Base-by-base conservation (phyloP, 1,139 yeast genomes). In the Taphrina wiesneri region DNA sequence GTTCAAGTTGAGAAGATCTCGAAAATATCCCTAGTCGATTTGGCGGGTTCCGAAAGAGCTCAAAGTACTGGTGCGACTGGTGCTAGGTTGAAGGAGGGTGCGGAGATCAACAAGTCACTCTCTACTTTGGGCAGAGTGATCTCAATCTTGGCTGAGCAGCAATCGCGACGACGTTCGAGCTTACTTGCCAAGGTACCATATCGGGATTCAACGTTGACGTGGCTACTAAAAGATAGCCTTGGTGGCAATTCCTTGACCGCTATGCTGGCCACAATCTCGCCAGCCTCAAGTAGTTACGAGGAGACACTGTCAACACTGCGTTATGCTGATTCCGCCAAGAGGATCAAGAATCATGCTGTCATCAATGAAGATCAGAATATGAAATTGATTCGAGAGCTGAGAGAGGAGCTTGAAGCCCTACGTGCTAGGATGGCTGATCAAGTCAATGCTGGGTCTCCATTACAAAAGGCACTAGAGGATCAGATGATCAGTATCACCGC, bases 21-120 rank as follows among this genome's bases (percentile, higher is more conserved):
- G 1, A 83, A 84, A 69, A 79, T 88, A 47, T 81, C 89, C 68
- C 78, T 88, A 36, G 93, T 88, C 1, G 96, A 88, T 76, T 77
- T 88, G 71, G 96, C 96, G 0, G 96, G 96, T 0, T 86, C 92
- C 0, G 96, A 88, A 73, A 78, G 93, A 67, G 83, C 87, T 6
- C 75, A 78, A 21, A 81, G 86, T 21, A 84, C 90, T 0, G 88
- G 88, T 30, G 82, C 87, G 0, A 83, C 81, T 26, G 90, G 89
- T 1, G 83, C 82, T 13, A 77, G 95, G 61, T 79, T 87, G 65
- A 82, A 85, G 70, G 96, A 89, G 74, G 96, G 96, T 0, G 80
- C 85, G 3, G 83, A 85, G 69, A 88, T 89, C 72, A 89, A 88
- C 76, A 86, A 86, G 73, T 86, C 92, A 0, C 77, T 88, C 66